Percentiles rank a stretch among this genome's conserved stretches.
phyloP scores from a whole-genome alignment of 2,329 filamentous ascomycete species.

The Neofusicoccum ribis region DNA sequence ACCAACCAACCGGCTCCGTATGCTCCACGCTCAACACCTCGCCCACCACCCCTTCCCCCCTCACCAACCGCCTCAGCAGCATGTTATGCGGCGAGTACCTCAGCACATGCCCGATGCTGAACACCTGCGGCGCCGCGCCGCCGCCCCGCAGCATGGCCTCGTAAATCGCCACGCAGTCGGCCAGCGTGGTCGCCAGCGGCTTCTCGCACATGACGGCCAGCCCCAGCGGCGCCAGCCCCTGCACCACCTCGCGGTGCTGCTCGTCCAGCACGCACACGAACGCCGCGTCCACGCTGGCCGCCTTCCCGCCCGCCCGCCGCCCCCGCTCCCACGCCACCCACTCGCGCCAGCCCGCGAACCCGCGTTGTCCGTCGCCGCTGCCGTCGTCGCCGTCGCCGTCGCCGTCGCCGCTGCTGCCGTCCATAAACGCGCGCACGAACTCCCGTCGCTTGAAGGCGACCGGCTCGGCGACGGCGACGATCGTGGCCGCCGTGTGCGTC shows the following conservation, averaged over 20 bases:
- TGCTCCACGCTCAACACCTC: constrained; percentile 85
- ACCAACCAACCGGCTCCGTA: constrained; percentile 91
- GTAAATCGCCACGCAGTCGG: constrained; percentile 77
- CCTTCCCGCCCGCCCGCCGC: constrained; percentile 54
- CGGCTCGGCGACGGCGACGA: constrained; percentile 81
- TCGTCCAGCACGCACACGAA: constrained; percentile 82
- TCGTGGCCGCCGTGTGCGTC: constrained; percentile 51
- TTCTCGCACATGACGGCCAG: constrained; percentile 96
- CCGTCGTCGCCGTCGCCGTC: neutral
- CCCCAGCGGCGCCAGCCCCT: constrained; percentile 65
- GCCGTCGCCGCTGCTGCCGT: neutral
- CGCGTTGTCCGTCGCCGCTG: neutral
- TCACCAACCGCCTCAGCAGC: constrained; percentile 73
- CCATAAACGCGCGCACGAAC: constrained; percentile 70
- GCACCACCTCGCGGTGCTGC: constrained; percentile 79
- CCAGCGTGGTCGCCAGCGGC: constrained; percentile 76
- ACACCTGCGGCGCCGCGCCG: constrained; percentile 52
- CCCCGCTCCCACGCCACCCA: constrained; percentile 71
- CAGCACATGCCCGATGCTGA: constrained; percentile 91
- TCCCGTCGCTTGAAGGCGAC: constrained; percentile 71
- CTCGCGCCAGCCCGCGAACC: constrained; percentile 70
- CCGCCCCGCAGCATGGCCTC: constrained; percentile 48
- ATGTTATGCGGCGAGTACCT: constrained; percentile 93
- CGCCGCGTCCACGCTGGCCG: constrained; percentile 52
- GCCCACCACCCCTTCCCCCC: constrained; percentile 74